These are phyloP conservation scores for Ambrosia hybrid DNA, from an alignment of 140 eudicot species.

Conservation along the genomic window DNA sequence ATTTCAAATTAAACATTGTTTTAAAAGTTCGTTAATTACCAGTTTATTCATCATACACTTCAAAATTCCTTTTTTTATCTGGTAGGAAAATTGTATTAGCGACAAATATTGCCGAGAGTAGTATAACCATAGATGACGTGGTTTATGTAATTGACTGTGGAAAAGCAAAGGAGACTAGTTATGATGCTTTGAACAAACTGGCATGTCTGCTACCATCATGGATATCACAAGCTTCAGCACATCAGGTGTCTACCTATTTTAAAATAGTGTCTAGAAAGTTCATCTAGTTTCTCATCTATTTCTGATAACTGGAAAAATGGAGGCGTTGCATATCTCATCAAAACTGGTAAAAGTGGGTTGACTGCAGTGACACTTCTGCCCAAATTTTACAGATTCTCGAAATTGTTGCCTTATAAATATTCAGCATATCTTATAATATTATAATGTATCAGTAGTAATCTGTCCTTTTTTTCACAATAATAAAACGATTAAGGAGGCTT, in stretches of 20 bases:
- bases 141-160: slow-evolving; percentile 96
- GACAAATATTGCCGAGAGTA: slow-evolving; percentile 72
- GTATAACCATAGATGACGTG: slow-evolving; percentile 95
- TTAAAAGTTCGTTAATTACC: neutral
- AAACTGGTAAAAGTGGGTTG: neutral
- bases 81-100: slow-evolving; percentile 14
- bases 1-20: neutral
- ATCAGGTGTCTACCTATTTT: slow-evolving; percentile 60
- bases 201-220: slow-evolving; percentile 95
- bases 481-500: no score
- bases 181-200: slow-evolving; percentile 93
- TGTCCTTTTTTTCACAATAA: neutral
- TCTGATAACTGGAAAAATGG: neutral
- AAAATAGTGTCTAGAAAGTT: neutral
- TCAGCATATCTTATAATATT: neutral
- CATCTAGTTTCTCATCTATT: neutral
- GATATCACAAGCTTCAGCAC: slow-evolving; percentile 99
- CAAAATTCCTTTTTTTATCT: neutral
- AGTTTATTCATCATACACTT: neutral
- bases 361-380: neutral
- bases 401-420: no score
- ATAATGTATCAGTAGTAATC: neutral
- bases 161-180: slow-evolving; percentile 97
- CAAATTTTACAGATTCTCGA: no score
- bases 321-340: neutral